Evolutionary conservation across 164 flowering plant genomes (phyloP).

Genomic region (Stephania cephalantha): DNA sequence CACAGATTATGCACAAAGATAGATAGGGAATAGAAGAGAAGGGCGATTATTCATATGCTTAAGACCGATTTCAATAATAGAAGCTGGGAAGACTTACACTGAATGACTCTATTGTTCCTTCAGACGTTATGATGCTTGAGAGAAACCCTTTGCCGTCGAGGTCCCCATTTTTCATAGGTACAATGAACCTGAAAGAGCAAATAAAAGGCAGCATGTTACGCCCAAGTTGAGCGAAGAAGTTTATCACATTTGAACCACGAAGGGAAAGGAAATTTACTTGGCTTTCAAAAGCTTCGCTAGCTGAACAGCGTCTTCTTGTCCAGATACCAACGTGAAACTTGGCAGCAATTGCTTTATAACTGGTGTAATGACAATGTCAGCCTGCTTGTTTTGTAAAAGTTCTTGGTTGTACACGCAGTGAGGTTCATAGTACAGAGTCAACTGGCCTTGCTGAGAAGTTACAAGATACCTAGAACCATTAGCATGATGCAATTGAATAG

Average conservation of each 20-base stretch:
- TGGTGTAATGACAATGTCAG: conserved; percentile 85
- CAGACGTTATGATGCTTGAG: conserved; percentile 41
- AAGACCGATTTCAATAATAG: background rate
- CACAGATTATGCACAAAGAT: no score
- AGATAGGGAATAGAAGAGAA: no score
- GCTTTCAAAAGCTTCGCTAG: conserved; percentile 75
- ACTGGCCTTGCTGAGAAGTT: conserved; percentile 39
- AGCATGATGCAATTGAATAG: conserved; percentile 2
- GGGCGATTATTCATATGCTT: no score
- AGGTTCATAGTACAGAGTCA: conserved; percentile 82
- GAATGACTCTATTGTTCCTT: conserved; percentile 79
- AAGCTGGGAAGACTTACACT: conserved; percentile 38
- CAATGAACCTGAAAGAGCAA: conserved; percentile 48
- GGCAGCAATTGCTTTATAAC: conserved; percentile 88
- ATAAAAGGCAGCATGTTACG: background rate
- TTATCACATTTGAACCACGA: background rate
- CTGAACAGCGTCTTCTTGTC: conserved; percentile 92
- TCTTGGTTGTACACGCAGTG: conserved; percentile 71
- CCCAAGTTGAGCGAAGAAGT: background rate
- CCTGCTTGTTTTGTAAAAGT: conserved; percentile 46
- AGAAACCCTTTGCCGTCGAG: conserved; percentile 81
- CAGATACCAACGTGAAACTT: conserved; percentile 72
- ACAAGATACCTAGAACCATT: conserved; percentile 54
- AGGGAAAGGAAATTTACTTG: conserved; percentile 39
- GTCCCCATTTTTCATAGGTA: conserved; percentile 90